Percentiles rank a stretch among this genome's conserved stretches.
Evolutionary conservation across 1,139 yeast genomes (phyloP).

Genomic region (Geotrichum klebahnii): DNA sequence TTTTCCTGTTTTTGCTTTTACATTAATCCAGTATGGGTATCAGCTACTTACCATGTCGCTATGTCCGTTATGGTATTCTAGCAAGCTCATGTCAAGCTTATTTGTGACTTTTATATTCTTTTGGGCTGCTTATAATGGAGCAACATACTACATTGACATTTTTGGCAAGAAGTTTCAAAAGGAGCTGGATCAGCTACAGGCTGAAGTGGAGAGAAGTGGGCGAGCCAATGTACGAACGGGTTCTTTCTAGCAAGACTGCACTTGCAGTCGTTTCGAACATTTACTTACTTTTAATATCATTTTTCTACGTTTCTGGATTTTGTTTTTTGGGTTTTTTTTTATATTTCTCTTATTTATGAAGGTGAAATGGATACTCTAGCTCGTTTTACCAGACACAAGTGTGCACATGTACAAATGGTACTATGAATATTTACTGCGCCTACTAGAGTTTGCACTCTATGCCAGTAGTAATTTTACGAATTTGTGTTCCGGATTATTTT

Average conservation of each 20-base stretch:
- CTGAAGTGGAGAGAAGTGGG: slow-evolving; percentile 49
- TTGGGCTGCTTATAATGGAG: slow-evolving; percentile 86
- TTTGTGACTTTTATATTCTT: slow-evolving; percentile 70
- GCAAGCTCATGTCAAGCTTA: slow-evolving; percentile 60
- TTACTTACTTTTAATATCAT: too few relatives aligned
- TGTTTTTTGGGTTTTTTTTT: too few relatives aligned
- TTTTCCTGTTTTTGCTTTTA: slow-evolving; percentile 79
- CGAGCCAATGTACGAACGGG: neutral
- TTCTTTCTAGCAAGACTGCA: neutral
- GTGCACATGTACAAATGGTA: neutral
- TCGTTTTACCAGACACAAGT: neutral
- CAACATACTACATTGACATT: slow-evolving; percentile 86
- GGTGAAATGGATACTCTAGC: too few relatives aligned
- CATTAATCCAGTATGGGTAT: slow-evolving; percentile 79
- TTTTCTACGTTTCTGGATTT: too few relatives aligned
- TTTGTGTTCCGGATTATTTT: too few relatives aligned
- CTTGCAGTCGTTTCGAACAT: too few relatives aligned
- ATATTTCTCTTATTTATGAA: too few relatives aligned
- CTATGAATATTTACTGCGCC: too few relatives aligned
- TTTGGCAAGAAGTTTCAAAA: slow-evolving; percentile 79
- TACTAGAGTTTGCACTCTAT: too few relatives aligned
- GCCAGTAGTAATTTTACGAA: too few relatives aligned
- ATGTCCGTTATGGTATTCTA: slow-evolving; percentile 80
- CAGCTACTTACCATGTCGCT: slow-evolving; percentile 85
- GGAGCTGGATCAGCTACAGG: slow-evolving; percentile 67